phyloP scores from a whole-genome alignment of 192 early-diverging fungal genomes.

The Kappamyces sp. region DNA sequence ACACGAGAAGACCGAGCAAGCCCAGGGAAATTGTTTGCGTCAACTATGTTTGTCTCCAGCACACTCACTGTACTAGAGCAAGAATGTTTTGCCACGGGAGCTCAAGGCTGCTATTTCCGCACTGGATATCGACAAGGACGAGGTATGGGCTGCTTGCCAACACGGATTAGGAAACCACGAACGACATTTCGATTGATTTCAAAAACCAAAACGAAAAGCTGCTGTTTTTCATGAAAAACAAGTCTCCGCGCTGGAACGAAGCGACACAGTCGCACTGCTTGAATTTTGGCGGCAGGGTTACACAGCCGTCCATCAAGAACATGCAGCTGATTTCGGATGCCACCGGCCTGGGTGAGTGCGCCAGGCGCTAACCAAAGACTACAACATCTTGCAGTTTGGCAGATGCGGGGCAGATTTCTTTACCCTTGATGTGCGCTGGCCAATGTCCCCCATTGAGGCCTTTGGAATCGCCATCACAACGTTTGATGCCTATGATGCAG shows the following conservation, averaged over 20 bases:
- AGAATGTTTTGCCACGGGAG: slow-evolving; percentile 54
- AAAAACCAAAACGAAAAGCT: slow-evolving; percentile 42
- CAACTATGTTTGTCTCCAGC: slow-evolving; percentile 40
- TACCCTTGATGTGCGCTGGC: slow-evolving; percentile 49
- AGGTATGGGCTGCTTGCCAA: slow-evolving; percentile 15
- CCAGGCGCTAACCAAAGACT: slow-evolving; percentile 23
- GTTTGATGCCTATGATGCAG: slow-evolving; percentile 58
- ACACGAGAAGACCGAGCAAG: slow-evolving; percentile 37
- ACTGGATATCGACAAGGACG: slow-evolving; percentile 31
- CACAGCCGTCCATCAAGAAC: slow-evolving; percentile 58
- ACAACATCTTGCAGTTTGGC: slow-evolving; percentile 60
- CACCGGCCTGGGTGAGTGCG: slow-evolving; percentile 30
- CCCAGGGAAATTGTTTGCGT: slow-evolving; percentile 49
- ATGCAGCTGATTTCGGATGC: slow-evolving; percentile 49
- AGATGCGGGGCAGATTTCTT: slow-evolving; percentile 57
- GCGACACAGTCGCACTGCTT: slow-evolving; percentile 57
- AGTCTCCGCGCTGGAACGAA: slow-evolving; percentile 62
- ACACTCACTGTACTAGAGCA: slow-evolving; percentile 29
- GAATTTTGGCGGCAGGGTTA: slow-evolving; percentile 60
- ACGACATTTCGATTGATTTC: slow-evolving; percentile 51
- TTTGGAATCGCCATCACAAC: slow-evolving; percentile 54
- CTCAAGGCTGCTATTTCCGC: slow-evolving; percentile 49
- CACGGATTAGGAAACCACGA: slow-evolving; percentile 20
- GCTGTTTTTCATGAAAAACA: slow-evolving; percentile 53
- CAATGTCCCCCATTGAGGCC: slow-evolving; percentile 54